Base-by-base conservation (phyloP, 2,329 filamentous ascomycete species). In the Saccharata proteae region DNA sequence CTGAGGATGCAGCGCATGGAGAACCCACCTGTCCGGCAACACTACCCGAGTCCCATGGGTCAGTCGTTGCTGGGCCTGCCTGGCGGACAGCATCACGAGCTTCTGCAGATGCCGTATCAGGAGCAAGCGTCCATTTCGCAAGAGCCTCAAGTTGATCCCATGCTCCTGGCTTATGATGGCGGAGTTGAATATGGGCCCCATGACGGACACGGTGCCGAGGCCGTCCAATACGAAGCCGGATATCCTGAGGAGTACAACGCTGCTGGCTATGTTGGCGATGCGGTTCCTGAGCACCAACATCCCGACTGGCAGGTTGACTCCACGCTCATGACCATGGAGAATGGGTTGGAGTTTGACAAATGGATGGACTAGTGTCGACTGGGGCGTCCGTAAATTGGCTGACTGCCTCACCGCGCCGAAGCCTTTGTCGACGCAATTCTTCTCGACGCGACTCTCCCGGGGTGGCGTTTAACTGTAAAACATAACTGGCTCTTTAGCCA, bases 301-400 rank as follows among this genome's bases (percentile, higher is more conserved):
- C 15, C 43, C 2, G 59, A 57, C 44, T 56, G 57, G 45, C 47
- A 58, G 22, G 41, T 47, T 4, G 50, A 52, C 29, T 44, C 52
- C 15, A 51, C 41, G 18, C 45, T 57, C 33, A 42, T 35, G 21
- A 45, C 54, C n/a, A 43, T 57, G 33, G 54, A 62, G 27, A 47
- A 53, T 29, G 53, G 52, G 23, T 55, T 57, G 12, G 59, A 65
- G 27, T 62, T 65, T 37, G 61, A 65, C 26, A 57, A 59, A 28
- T 65, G 61, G 61, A 49, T 66, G 40, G 49, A 50, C 4, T 49
- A 52, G 26, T n/a, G n/a, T n/a, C n/a, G n/a, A n/a, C n/a, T n/a
- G n/a, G n/a, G n/a, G n/a, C n/a, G n/a, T n/a, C n/a, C n/a, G n/a
- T n/a, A n/a, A n/a, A n/a, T n/a, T n/a, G n/a, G n/a, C n/a, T n/a